Evolutionary conservation across 1,284 basidiomycete species (phyloP).

Genomic region (Lignosus rhinocerotis): DNA sequence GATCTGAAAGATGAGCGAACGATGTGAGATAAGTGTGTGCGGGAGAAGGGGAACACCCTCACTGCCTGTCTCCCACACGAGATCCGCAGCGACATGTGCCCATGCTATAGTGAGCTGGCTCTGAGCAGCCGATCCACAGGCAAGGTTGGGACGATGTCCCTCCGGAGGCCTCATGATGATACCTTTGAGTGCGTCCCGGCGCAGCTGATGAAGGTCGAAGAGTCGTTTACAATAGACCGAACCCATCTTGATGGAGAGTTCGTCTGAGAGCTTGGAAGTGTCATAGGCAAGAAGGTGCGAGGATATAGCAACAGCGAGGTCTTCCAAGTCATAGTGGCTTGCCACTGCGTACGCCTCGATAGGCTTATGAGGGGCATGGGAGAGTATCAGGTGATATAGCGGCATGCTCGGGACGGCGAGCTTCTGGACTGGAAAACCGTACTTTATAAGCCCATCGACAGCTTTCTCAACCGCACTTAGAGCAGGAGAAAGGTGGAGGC

Average conservation of each 20-base stretch:
- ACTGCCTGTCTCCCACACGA: neutral
- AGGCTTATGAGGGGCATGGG: neutral
- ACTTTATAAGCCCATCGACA: neutral
- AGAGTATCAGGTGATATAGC: neutral
- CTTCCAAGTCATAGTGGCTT: neutral
- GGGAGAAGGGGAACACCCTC: neutral
- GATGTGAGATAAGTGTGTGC: neutral
- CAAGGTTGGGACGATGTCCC: neutral
- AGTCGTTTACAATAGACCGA: neutral
- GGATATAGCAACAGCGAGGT: neutral
- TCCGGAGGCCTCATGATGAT: neutral
- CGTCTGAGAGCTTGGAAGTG: neutral
- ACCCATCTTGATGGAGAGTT: neutral
- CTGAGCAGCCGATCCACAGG: neutral
- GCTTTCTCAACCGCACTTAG: neutral
- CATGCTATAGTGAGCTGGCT: neutral
- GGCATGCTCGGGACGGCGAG: too few species aligned
- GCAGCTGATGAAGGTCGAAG: neutral
- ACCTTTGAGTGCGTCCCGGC: neutral
- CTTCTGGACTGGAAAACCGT: neutral
- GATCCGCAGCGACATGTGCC: neutral
- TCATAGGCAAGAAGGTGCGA: neutral
- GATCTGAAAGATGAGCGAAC: neutral
- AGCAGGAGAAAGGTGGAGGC: neutral
- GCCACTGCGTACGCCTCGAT: neutral